Evolutionary conservation across 352 stramenopile species (phyloP).

Genomic region (Phytophthora pluvialis): DNA sequence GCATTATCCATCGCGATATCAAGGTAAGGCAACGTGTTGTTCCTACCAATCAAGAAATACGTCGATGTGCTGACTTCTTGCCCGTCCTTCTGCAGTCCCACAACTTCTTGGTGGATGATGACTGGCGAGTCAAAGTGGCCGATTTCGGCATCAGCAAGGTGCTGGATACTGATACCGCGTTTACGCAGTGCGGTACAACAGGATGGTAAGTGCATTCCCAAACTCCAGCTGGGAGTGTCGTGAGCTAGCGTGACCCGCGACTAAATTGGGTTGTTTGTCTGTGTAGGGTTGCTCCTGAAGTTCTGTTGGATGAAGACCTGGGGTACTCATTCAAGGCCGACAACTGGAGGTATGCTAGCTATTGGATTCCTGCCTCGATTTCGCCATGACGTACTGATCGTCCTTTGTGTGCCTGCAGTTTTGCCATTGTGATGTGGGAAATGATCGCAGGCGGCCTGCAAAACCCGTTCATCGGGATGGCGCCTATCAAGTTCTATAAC

Average conservation of each 20-base stretch:
- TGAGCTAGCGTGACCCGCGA: not conserved
- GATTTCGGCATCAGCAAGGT: slow-evolving; percentile 92
- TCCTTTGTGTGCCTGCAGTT: slow-evolving; percentile 46
- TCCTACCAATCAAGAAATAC: not conserved
- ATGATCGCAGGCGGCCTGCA: slow-evolving; percentile 84
- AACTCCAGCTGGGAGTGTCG: not conserved
- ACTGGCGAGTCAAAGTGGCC: slow-evolving; percentile 90
- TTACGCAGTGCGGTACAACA: slow-evolving; percentile 88
- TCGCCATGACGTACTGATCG: not conserved
- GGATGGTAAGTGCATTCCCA: slow-evolving; percentile 71
- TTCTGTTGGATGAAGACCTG: slow-evolving; percentile 87
- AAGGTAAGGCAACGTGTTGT: slow-evolving; percentile 57
- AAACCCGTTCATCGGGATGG: slow-evolving; percentile 91
- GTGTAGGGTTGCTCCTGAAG: slow-evolving; percentile 87
- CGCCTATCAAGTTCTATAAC: slow-evolving; percentile 92
- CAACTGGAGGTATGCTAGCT: slow-evolving; percentile 79
- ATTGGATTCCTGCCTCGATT: not conserved
- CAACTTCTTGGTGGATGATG: slow-evolving; percentile 90
- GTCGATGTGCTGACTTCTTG: slow-evolving; percentile 5
- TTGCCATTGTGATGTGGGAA: slow-evolving; percentile 92
- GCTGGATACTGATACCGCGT: slow-evolving; percentile 82
- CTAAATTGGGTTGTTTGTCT: slow-evolving; percentile 1
- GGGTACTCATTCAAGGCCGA: slow-evolving; percentile 91
- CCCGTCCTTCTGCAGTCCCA: slow-evolving; percentile 61
- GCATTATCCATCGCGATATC: slow-evolving; percentile 91